Percentiles rank a stretch among this genome's conserved stretches.
Evolutionary conservation across 2,329 filamentous ascomycete species (phyloP).

Genomic region (Pseudodiploospora longispora): DNA sequence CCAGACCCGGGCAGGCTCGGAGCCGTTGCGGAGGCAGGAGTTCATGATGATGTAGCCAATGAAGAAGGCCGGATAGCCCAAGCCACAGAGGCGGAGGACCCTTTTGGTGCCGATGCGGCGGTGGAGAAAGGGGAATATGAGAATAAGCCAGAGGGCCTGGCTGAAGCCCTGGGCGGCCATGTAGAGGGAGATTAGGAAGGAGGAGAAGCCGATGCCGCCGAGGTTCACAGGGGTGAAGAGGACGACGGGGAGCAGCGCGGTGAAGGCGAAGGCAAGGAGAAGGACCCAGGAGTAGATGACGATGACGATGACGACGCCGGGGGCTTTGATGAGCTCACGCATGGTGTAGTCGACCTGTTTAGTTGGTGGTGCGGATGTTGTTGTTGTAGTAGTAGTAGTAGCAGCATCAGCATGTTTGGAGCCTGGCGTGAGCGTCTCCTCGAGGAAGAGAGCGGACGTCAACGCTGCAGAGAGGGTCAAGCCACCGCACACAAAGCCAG

Average conservation of each 20-base stretch:
- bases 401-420: conserved; percentile 3
- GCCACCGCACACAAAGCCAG: conserved; percentile 43
- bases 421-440: conserved; percentile 46
- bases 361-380: conserved; percentile 3
- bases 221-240: conserved; percentile 54
- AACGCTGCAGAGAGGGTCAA: conserved; percentile 41
- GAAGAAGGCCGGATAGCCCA: conserved; percentile 58
- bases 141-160: conserved; percentile 64
- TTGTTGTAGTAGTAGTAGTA: not conserved
- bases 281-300: conserved; percentile 58
- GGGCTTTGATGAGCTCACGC: conserved; percentile 45
- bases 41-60: conserved; percentile 48
- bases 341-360: conserved; percentile 13
- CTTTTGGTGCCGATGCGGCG: conserved; percentile 56
- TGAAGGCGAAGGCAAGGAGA: conserved; percentile 64
- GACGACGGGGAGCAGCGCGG: conserved; percentile 60
- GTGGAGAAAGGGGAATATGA: conserved; percentile 63
- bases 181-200: conserved; percentile 57
- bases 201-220: conserved; percentile 58
- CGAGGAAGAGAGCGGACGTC: conserved; percentile 48
- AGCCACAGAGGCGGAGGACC: conserved; percentile 48
- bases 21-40: conserved; percentile 30
- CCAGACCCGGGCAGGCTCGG: conserved; percentile 21
- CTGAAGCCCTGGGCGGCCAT: conserved; percentile 56
- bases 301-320: conserved; percentile 59